Percentiles rank a stretch among this genome's conserved stretches.
Evolutionary conservation across 345 rosid genomes (phyloP).

Genomic region (Euphorbia pulcherrima): DNA sequence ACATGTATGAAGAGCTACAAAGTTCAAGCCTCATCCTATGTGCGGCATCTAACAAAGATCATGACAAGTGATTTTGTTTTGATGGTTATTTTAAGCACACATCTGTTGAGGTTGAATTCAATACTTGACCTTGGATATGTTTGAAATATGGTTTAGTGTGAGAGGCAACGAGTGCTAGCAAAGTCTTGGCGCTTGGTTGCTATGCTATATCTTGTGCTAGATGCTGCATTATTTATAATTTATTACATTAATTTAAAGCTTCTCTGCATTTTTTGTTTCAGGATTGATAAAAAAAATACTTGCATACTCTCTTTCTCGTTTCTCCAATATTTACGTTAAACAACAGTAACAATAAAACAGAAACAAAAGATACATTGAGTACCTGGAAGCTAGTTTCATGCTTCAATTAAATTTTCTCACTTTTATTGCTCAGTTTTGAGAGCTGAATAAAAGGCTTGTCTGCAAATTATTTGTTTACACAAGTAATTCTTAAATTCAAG

Average conservation of each 20-base stretch:
- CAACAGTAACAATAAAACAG: not conserved
- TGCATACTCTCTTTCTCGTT: not conserved
- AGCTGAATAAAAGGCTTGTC: not conserved
- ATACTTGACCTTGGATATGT: not conserved
- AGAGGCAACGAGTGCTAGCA: not conserved
- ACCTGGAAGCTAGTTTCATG: not conserved
- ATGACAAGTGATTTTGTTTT: not conserved
- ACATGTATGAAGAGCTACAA: too few relatives aligned
- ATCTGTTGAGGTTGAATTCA: not conserved
- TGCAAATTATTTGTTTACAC: not conserved
- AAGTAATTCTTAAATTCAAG: not conserved
- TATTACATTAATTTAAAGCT: not conserved
- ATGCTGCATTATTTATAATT: not conserved
- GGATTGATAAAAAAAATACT: not conserved
- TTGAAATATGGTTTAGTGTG: not conserved
- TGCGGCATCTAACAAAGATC: too few relatives aligned
- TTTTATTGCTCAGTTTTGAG: not conserved
- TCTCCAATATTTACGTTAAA: not conserved
- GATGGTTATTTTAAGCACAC: not conserved
- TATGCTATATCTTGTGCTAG: not conserved
- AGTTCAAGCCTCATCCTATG: too few relatives aligned
- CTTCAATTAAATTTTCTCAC: not conserved
- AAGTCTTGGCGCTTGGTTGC: not conserved
- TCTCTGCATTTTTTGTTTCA: not conserved
- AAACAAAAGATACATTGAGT: not conserved